A percentile compares a stretch with the other conserved stretches of the same genome.
Conservation (phyloP, 352 stramenopile species). For the Phytophthora cryptogea region DNA sequence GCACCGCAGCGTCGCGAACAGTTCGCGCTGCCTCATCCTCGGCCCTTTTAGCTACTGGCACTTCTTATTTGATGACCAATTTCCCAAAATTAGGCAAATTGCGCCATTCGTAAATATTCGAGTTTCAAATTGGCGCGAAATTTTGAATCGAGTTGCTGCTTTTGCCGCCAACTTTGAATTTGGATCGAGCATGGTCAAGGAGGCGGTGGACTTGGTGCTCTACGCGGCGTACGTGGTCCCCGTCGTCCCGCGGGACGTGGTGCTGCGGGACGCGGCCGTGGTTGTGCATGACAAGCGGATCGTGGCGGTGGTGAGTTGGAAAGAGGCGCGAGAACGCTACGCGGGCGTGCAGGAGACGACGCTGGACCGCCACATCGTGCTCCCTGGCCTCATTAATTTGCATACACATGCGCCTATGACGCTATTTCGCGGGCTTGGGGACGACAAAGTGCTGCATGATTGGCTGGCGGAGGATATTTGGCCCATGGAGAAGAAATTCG, state of each 20-base stretch:
- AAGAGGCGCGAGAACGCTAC: conserved; percentile 53
- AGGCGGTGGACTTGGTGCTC: conserved; percentile 62
- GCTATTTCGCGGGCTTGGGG: conserved; percentile 77
- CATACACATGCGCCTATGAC: conserved; percentile 86
- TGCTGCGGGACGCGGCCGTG: conserved; percentile 69
- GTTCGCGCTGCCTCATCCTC: conserved; percentile 45
- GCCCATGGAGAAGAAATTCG: conserved; percentile 75
- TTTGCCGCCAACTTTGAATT: conserved; percentile 8
- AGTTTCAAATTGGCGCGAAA: conserved; percentile 9
- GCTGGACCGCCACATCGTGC: conserved; percentile 64
- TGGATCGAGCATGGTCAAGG: conserved; percentile 8
- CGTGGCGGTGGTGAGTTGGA: conserved; percentile 58
- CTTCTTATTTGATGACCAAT: not conserved
- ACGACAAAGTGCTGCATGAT: conserved; percentile 78
- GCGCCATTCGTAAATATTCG: not conserved
- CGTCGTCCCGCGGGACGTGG: conserved; percentile 63
- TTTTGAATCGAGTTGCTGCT: conserved; percentile 1
- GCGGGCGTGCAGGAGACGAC: conserved; percentile 35
- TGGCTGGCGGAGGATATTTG: conserved; percentile 84
- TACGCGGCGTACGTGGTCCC: conserved; percentile 73
- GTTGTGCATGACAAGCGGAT: conserved; percentile 62
- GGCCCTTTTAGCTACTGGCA: not conserved
- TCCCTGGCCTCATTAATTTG: conserved; percentile 82
- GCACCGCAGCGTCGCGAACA: conserved; percentile 56
- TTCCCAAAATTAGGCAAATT: not conserved